Conservation (phyloP, 2,329 filamentous ascomycete species). For the Alternaria gansuensis region DNA sequence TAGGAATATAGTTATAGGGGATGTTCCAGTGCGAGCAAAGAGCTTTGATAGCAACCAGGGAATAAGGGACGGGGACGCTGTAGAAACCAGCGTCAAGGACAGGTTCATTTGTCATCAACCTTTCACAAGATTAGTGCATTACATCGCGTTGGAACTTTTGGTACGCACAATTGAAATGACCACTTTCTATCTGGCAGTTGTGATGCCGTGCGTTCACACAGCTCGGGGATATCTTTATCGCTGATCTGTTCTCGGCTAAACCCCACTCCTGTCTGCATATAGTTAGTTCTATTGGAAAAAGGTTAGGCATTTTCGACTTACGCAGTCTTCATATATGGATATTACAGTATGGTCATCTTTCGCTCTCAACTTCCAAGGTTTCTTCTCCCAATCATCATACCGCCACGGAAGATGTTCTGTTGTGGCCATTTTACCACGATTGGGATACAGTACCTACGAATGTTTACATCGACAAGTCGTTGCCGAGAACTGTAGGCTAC, state of each 20-base stretch:
- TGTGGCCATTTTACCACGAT: not conserved
- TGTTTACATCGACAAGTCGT: too few species aligned
- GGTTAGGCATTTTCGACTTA: not conserved
- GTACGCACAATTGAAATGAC: not conserved
- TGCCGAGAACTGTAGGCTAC: not conserved
- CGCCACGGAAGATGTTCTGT: not conserved
- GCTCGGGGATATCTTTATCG: not conserved
- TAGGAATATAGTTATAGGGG: not conserved
- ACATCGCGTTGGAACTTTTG: too few species aligned
- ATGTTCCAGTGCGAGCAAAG: not conserved
- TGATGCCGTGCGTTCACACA: not conserved
- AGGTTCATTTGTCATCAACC: too few species aligned
- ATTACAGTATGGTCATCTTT: not conserved
- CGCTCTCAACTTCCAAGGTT: not conserved
- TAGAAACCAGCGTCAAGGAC: too few species aligned
- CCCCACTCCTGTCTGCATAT: not conserved
- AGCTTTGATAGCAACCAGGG: not conserved
- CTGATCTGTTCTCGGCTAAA: rapidly evolving
- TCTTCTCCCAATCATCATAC: not conserved
- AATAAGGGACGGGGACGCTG: not conserved
- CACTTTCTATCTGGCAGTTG: not conserved
- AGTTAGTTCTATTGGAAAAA: not conserved
- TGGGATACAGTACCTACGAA: too few species aligned
- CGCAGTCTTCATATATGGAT: not conserved
- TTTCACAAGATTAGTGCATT: too few species aligned